Evolutionary conservation across 805 yeast genomes (phyloP), one percentile per base, ranked within the genome.

Genomic region (Candida multigemmis): DNA sequence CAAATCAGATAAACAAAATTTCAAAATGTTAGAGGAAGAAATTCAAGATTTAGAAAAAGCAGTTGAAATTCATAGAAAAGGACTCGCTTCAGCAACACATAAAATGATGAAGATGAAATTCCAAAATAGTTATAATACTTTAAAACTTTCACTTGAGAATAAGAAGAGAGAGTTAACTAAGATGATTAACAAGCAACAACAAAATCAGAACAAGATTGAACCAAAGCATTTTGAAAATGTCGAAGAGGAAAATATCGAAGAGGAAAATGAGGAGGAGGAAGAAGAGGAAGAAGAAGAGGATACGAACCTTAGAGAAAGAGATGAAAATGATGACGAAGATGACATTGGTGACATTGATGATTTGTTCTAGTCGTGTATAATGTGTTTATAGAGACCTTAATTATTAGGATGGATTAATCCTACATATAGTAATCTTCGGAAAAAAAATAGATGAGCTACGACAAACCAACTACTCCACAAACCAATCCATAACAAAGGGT

Each of bases 41-140:
- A 77, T 91, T 31, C 56, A 65, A 5, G 98, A 91, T 44, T 64
- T 91, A 34, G 86, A 82, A 46, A 51, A 49, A 25, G 86, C 89
- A 0, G 78, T 91, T 27, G 73, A 68, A 29, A 78, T 77, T 41
- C 87, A 89, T 44, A 74, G 73, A 48, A 65, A 65, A 24, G 86
- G 82, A 41, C 70, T 84, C 25, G 72, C 67, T 12, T 75, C 77
- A 5, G 86, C 87, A 3, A 67, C 75, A 26, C 85, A 85, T 46
- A 87, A 89, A 40, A 78, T 89, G 56, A 68, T 91, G 73, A 75
- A 78, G 45, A 81, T 78, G 51, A 77, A 96, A 56, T 82, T 87
- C 48, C 67, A 77, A 41, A 91, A 81, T 37, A 86, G 80, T 27
- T 81, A 84, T 27, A 70, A 68, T 32, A 77, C 87, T 34, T 65